These are phyloP conservation scores for Trichoderma virens DNA, from an alignment of 495 filamentous ascomycete genomes.

Conservation along the genomic window DNA sequence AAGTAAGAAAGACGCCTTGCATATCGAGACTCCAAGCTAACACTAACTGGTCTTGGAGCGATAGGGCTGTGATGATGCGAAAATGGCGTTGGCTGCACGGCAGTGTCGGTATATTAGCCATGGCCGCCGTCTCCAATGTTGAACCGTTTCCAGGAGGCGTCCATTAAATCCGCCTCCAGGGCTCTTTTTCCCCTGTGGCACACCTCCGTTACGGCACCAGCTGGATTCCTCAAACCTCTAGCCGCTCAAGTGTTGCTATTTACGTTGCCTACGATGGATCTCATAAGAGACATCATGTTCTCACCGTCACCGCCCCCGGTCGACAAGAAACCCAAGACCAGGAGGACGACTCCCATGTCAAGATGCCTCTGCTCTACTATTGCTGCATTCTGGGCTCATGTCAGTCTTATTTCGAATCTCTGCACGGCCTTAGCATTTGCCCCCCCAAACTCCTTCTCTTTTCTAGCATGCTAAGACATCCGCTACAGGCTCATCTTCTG, in stretches of 20 bases:
- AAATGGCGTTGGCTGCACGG: not conserved
- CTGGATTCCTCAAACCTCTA: not conserved
- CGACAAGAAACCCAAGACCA: not conserved
- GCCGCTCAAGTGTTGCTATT: not conserved
- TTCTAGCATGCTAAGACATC: not conserved
- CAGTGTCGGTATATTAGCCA: slow-evolving; percentile 3
- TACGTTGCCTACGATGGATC: not conserved
- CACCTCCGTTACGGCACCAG: not conserved
- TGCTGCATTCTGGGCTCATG: slow-evolving; percentile 2
- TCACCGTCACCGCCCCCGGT: no score
- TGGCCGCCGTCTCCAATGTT: not conserved
- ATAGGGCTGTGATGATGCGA: slow-evolving; percentile 5
- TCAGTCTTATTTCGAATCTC: not conserved
- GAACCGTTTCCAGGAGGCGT: not conserved
- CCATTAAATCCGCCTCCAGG: not conserved
- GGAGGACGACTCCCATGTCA: not conserved
- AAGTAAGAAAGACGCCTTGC: not conserved
- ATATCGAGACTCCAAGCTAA: not conserved
- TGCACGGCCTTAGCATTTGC: not conserved
- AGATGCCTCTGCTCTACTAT: not conserved
- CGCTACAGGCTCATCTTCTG: not conserved
- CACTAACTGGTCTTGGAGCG: not conserved
- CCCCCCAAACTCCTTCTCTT: not conserved
- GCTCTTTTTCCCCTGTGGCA: not conserved
- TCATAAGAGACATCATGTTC: not conserved